Evolutionary conservation across 768 basidiomycete genomes (phyloP), one percentile per base, ranked within the genome.

Genomic region (Leccinellum albellum): DNA sequence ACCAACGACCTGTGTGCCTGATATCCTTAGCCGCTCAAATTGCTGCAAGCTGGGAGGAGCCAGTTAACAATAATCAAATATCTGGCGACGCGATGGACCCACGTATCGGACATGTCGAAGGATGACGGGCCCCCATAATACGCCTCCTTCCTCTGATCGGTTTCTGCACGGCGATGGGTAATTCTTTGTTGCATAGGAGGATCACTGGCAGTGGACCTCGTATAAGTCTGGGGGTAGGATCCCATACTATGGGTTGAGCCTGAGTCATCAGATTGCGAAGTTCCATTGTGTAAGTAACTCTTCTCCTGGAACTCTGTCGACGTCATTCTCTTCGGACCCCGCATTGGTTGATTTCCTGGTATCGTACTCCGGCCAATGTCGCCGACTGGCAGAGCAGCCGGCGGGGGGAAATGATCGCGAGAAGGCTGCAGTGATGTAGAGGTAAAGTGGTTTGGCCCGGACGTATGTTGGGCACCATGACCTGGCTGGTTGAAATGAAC

Each of bases 371-470:
- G 35, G 35, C 35, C 17, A 8, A 35, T 33, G 23, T 63, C 56
- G 15, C 61, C 64, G 2, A 59, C 55, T 15, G 65, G 37, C 31
- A 64, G 73, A 29, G 59, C 51, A 10, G 58, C n/a, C 20, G 69
- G 61, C 69, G 76, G 75, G 21, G 79, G 84, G 28, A 80, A 80
- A 9, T 73, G 76, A 24, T 81, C 79, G 60, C 72, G 62, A 28
- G 68, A 68, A 26, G 69, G 53, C 14, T 63, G 68, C 69, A 81
- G 74, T 21, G 72, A 73, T 21, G 79, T 72, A 8, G 81, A 68
- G n/a, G 77, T 62, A 66, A 84, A 83, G 57, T 77, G 79, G 55
- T 73, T 77, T 58, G 76, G 69, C 28, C 28, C 28, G 3, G 28
- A 28, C 33, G 70, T 64, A 32, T 70, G 67, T 35, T 74, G 76